phyloP scores from a whole-genome alignment of 768 basidiomycete species.

The Mycena maculata region DNA sequence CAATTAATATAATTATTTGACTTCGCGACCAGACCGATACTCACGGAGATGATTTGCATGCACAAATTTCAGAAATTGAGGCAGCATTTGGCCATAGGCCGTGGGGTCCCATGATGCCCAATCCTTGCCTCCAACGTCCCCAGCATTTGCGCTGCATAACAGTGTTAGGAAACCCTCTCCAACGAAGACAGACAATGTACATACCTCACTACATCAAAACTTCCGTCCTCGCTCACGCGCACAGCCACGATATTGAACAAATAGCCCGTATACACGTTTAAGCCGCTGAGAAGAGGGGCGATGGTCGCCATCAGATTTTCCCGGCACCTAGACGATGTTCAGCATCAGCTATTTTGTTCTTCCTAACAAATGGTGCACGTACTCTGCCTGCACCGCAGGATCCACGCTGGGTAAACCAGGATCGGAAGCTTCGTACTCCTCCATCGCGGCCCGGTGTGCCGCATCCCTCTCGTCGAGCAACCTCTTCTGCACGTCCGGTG shows the following conservation, averaged over 20 bases:
- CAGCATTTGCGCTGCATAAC: not conserved
- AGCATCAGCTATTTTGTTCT: not conserved
- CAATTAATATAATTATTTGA: too few relatives aligned
- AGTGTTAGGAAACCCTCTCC: not conserved
- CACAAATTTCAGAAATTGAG: not conserved
- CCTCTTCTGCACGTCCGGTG: too few relatives aligned
- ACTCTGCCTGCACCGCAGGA: not conserved
- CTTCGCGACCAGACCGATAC: too few relatives aligned
- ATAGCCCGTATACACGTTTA: slow-evolving; percentile 4
- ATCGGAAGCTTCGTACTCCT: too few relatives aligned
- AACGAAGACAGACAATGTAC: too few relatives aligned
- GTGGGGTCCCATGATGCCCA: slow-evolving; percentile 7
- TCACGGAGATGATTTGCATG: not conserved
- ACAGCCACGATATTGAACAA: not conserved
- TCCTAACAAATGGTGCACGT: not conserved
- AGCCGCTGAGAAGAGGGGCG: not conserved
- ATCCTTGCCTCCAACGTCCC: not conserved
- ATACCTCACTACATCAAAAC: slow-evolving; percentile 4
- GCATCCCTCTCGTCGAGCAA: not conserved
- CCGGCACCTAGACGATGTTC: not conserved
- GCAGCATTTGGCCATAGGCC: not conserved
- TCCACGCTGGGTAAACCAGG: not conserved
- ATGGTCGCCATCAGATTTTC: not conserved
- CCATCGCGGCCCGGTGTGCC: not conserved
- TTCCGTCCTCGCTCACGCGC: not conserved